Base-by-base conservation (phyloP, 2,329 filamentous ascomycete species). In the Cercospora canescens region DNA sequence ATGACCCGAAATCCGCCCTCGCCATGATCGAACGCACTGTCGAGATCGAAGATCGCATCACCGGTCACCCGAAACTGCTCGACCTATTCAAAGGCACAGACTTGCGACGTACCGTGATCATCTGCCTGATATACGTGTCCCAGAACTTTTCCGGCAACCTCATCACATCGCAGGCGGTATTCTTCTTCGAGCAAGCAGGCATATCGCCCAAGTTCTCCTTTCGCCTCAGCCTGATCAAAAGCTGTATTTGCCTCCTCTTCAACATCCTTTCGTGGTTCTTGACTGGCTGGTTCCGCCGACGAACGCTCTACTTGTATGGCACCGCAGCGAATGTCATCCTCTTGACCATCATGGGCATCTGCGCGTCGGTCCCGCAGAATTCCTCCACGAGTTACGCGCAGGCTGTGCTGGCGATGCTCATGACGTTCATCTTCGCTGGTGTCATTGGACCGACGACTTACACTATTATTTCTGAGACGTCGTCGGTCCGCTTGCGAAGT, bases 131-230 rank as follows among this genome's bases (percentile, higher is more conserved):
- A 14, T 81, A 85, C 72, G 81, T 83, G 3, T 81, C 84, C 35
- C 85, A 87, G 76, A 87, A 87, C 70, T 79, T 87, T 34, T 82
- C 84, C 2, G 85, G 86, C 63, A 88, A 87, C 69, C 79, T 87
- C 54, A 85, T 88, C 62, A 84, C 86, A 71, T 87, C 86, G 69
- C 85, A 87, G 72, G 84, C 86, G 79, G 72, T 74, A 1, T 74
- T 69, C 69, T 81, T 81, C 75, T 78, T 76, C 62, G 73, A 75
- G 45, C 78, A 81, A 82, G 79, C 80, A 11, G 79, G 80, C 62
- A 28, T 81, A 21, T 52, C 65, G 7, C 62, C 67, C 1, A 62
- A 70, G 18, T 71, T 78, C 56, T 72, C 79, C 0, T 80, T 80
- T 65, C 75, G 75, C 32, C 72, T 82, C 21, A 74, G 75, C 6